Base-by-base conservation (phyloP, 345 rosid species). In the Linum usitatissimum region DNA sequence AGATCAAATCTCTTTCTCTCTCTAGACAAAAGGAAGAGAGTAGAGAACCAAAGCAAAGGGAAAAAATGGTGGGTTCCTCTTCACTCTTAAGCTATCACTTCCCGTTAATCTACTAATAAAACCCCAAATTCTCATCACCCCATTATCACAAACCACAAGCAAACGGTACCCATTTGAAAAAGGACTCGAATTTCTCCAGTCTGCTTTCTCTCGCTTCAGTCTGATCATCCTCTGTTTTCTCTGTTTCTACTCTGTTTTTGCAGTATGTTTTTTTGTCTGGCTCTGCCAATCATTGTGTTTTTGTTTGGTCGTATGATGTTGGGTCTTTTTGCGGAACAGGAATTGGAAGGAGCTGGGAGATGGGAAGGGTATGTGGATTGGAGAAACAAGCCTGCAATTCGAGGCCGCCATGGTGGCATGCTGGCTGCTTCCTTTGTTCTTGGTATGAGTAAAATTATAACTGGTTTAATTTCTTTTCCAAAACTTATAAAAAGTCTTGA, bases 341-440 rank as follows among this genome's bases (percentile, higher is more conserved):
- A 74, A 66, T 84, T 76, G 23, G 55, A 62, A 6, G 64, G 59
- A 57, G 53, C 18, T 3, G 59, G 53, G 54, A 59, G 63, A 73
- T 89, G 96, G 97, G 88, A 81, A 68, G 96, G 98, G 7, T 92
- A 89, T 59, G 79, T 83, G 14, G 82, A 87, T 20, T 87, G 95
- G 95, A 85, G 84, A 68, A 80, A 79, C 70, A 71, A 67, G 71
- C 66, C 87, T 3, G 83, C 95, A 18, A 66, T 85, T 63, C 77
- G 72, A 58, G 86, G 87, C 56, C 77, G 76, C 60, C 94, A 84
- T 62, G 90, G 90, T 1, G 94, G 94, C 79, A 84, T 81, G 88
- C 61, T 79, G 49, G 94, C 90, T 36, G 90, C 90, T 30, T 83
- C 83, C 53, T 87, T 82, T 42, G 84, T 78, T 30, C 69, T 87